Base-by-base conservation (phyloP, 768 basidiomycete species). In the Pleurotus citrinopileatus region DNA sequence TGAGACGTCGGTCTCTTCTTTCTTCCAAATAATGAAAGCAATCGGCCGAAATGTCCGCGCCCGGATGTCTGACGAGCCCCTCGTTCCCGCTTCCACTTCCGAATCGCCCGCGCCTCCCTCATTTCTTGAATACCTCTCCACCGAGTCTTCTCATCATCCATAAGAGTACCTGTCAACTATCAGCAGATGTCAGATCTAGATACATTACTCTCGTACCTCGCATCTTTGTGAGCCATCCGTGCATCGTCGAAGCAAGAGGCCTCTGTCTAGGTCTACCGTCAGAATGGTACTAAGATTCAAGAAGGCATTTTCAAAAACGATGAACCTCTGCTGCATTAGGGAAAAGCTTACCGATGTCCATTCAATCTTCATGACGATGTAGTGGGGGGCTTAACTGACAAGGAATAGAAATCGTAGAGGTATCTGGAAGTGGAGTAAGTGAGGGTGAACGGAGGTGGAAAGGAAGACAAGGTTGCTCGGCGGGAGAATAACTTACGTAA, bases 141-240 rank as follows among this genome's bases (percentile, higher is more conserved):
- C 57, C 87, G 76, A 43, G 86, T 68, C 17, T 58, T 61, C 63
- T 89, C 86, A 62, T 87, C 74, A 29, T 85, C 86, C 27, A 76
- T 63, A 27, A 89, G 72, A 10, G 87, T 89, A 22, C 87, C 88
- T 56, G 87, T 78, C 80, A 37, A 36, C 10, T 32, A 19, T 37
- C 20, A 36, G 22, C 17, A 7, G n/a, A 51, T 20, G 29, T 47
- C 25, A 19, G 17, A 10, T 22, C 22, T 19, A 17, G 28, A 22
- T 19, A 26, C 15, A 47, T 28, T 15, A 22, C 26, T 15, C n/a
- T 15, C 29, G n/a, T 36, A 51, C 48, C 48, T 51, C 48, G 48
- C 22, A 84, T 79, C 68, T 89, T 90, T n/a, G 83, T 81, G 55
- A 89, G 72, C 86, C 87, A 90, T 27, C 88, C 88, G 59, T 90